Evolutionary conservation across 257 asterid genomes (phyloP).

Genomic region (Salvia hispanica): DNA sequence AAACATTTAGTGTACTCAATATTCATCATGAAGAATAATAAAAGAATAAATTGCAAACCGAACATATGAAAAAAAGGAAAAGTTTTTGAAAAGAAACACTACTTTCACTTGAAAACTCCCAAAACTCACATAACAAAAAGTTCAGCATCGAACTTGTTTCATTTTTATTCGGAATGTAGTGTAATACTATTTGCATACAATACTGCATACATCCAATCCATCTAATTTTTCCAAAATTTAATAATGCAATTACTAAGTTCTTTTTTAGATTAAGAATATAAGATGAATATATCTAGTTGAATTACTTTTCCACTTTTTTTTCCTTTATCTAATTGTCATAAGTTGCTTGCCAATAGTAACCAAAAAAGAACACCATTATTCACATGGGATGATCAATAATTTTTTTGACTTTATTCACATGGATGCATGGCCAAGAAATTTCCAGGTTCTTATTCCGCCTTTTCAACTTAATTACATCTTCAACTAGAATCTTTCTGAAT

Average conservation of each 20-base stretch:
- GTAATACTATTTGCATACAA: background rate
- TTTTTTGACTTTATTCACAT: conserved; percentile 28
- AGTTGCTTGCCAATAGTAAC: conserved; percentile 30
- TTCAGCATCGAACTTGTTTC: background rate
- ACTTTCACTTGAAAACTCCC: background rate
- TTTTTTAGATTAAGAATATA: background rate
- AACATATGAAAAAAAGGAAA: too few species aligned
- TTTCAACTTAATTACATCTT: too few species aligned
- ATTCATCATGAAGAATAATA: too few species aligned
- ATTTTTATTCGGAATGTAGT: background rate
- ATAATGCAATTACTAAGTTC: background rate
- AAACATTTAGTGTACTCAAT: too few species aligned
- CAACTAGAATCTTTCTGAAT: background rate
- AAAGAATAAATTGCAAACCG: too few species aligned
- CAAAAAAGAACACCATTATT: conserved; percentile 30
- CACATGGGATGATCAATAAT: conserved; percentile 33
- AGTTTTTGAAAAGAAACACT: background rate
- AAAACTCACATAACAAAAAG: background rate
- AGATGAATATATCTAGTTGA: background rate
- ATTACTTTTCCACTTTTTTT: conserved; percentile 1
- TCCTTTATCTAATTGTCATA: conserved; percentile 31
- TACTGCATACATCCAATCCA: background rate
- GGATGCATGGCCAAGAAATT: conserved; percentile 26
- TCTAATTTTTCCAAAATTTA: background rate
- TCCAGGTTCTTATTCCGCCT: conserved; percentile 13